Percentiles rank a stretch among this genome's conserved stretches.
Evolutionary conservation across 2,329 filamentous ascomycete genomes (phyloP).

Genomic region (Diaporthe amygdali): DNA sequence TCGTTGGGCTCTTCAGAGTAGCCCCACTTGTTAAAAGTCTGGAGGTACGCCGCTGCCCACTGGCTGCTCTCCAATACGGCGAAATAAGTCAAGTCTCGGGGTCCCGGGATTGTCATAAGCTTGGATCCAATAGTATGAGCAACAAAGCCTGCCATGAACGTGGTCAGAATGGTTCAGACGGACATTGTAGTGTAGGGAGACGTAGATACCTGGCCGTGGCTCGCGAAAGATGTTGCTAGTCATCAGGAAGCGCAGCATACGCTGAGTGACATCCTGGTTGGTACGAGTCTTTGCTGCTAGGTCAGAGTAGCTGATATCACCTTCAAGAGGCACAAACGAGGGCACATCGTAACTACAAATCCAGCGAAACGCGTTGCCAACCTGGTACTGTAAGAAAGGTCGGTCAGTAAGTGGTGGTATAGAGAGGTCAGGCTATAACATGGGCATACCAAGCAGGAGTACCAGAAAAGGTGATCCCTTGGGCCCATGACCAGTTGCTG

Average conservation of each 20-base stretch:
- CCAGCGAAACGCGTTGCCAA: not conserved
- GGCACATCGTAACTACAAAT: not conserved
- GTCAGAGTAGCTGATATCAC: not conserved
- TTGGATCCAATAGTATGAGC: not conserved
- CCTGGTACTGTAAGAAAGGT: not conserved
- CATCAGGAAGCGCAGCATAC: constrained; percentile 2
- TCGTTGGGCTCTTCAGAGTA: constrained; percentile 10
- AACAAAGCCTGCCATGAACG: not conserved
- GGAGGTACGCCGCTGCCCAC: not conserved
- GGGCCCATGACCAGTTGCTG: not conserved
- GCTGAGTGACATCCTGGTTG: not conserved
- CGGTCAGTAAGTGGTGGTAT: not conserved
- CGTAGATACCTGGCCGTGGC: not conserved
- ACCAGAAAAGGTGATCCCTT: not conserved
- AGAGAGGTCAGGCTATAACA: not conserved
- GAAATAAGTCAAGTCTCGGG: not conserved
- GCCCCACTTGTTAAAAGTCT: constrained; percentile 16
- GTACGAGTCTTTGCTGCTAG: not conserved
- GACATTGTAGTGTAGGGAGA: no score
- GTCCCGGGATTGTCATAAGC: not conserved
- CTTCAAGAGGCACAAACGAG: not conserved
- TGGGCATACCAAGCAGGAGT: not conserved
- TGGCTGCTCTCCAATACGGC: not conserved
- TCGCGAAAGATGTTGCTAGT: not conserved
- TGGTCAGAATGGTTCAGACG: not conserved